phyloP scores from a whole-genome alignment of 768 basidiomycete species.

The Podaxis sp. region DNA sequence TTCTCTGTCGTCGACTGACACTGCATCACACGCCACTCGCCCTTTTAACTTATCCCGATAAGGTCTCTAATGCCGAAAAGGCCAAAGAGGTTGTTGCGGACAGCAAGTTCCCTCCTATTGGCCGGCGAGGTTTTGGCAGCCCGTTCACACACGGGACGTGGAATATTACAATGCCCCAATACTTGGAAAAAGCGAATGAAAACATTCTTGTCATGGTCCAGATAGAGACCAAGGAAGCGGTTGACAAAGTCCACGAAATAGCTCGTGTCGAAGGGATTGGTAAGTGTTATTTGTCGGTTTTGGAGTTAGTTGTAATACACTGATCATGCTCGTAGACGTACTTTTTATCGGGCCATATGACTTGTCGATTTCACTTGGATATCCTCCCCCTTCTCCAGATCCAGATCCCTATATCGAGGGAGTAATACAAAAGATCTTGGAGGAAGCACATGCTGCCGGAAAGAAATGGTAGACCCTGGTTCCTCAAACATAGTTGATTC shows the following conservation, averaged over 20 bases:
- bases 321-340: conserved; percentile 31
- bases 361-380: conserved; percentile 62
- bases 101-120: conserved; percentile 59
- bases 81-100: conserved; percentile 58
- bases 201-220: conserved; percentile 59
- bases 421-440: conserved; percentile 53
- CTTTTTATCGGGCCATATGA: conserved; percentile 71
- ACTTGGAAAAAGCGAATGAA: conserved; percentile 55
- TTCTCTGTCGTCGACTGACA: background rate
- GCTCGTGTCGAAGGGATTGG: conserved; percentile 62
- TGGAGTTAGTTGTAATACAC: conserved; percentile 18
- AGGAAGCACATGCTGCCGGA: conserved; percentile 46
- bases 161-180: conserved; percentile 52
- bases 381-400: conserved; percentile 60
- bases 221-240: conserved; percentile 63
- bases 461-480: conserved; percentile 61
- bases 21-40: background rate
- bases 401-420: conserved; percentile 65
- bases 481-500: background rate
- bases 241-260: conserved; percentile 60
- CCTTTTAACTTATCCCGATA: conserved; percentile 19
- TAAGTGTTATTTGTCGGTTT: conserved; percentile 26
- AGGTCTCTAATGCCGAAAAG: conserved; percentile 59
- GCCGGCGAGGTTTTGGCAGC: conserved; percentile 65
- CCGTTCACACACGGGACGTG: conserved; percentile 61